Base-by-base conservation (phyloP, 1,139 yeast genomes). In the Barnettozyma hawaiiensis region DNA sequence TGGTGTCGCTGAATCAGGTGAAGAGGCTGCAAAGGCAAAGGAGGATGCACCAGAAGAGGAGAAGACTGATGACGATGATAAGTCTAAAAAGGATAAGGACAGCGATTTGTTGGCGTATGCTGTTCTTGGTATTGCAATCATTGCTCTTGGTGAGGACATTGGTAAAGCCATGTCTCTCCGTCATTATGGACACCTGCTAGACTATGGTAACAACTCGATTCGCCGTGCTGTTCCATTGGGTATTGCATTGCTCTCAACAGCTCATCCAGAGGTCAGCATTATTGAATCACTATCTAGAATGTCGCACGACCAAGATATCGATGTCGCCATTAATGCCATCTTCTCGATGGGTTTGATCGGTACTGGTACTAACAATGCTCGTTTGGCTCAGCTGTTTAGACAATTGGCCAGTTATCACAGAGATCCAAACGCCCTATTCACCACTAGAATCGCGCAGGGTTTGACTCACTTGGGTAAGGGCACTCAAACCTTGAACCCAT, bases 301-400 rank as follows among this genome's bases (percentile, higher is more conserved):
- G 66, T 87, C 97, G 3, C 99, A 94, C 65, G 98, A 94, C 60
- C 82, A 89, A 46, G 97, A 92, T 64, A 70, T 86, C 55, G 96
- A 87, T 60, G 97, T 94, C 45, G 96, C 98, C 5, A 84, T 84
- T 63, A 94, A 90, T 61, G 90, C 98, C 23, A 90, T 92, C 49
- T 90, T 86, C 60, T 81, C 96, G 35, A 90, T 94, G 98, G 98
- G 99, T 46, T 69, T 94, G 51, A 96, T 92, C 53, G 98, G 98
- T 60, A 94, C 97, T 23, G 99, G 99, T 67, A 94, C 98, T 31
- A 90, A 92, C 66, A 94, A 94, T 62, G 98, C 99, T 8, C 84
- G 99, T 69, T 74, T 94, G 53, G 97, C 97, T 2, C 98, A 92
- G 69, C 73, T 94, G 52, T 75, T 94, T 59, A 79, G 98, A 64